Evolutionary conservation across 208 protist genomes (phyloP).

Genomic region (Leishmania major): DNA sequence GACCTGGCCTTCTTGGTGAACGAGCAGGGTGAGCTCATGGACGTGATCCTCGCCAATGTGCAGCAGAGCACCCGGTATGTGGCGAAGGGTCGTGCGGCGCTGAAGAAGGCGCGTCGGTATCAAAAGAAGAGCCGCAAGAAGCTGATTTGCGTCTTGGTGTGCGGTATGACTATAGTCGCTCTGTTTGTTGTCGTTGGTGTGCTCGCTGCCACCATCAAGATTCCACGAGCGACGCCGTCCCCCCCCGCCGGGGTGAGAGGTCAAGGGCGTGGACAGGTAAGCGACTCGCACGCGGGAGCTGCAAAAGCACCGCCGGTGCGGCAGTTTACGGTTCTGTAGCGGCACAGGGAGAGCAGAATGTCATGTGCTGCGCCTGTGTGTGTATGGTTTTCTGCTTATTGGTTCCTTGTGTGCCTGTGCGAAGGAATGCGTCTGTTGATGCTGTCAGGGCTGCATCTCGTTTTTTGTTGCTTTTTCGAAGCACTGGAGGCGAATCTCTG

Average conservation of each 20-base stretch:
- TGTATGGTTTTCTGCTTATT: neutral
- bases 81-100: conserved; percentile 59
- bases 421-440: neutral
- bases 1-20: conserved; percentile 89
- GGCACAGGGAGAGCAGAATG: neutral
- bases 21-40: conserved; percentile 88
- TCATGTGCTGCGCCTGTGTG: too few species aligned
- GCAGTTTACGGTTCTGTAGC: neutral
- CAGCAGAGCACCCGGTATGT: conserved; percentile 58
- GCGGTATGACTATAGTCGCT: conserved; percentile 42
- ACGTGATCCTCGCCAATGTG: conserved; percentile 86
- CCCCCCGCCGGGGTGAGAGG: too few species aligned
- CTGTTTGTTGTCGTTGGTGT: conserved; percentile 57
- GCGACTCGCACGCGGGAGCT: neutral
- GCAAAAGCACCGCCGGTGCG: neutral
- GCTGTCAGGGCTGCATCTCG: neutral
- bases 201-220: conserved; percentile 30
- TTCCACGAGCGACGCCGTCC: neutral
- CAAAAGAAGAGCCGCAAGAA: conserved; percentile 81
- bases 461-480: neutral
- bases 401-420: neutral
- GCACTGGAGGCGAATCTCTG: neutral
- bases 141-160: conserved; percentile 65
- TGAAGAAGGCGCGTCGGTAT: conserved; percentile 81
- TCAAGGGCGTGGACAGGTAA: neutral